A percentile compares a stretch with the other conserved stretches of the same genome.
These are phyloP conservation scores for Aspergillus clavatus DNA, from an alignment of 2,329 filamentous ascomycete species.

Conservation along the genomic window DNA sequence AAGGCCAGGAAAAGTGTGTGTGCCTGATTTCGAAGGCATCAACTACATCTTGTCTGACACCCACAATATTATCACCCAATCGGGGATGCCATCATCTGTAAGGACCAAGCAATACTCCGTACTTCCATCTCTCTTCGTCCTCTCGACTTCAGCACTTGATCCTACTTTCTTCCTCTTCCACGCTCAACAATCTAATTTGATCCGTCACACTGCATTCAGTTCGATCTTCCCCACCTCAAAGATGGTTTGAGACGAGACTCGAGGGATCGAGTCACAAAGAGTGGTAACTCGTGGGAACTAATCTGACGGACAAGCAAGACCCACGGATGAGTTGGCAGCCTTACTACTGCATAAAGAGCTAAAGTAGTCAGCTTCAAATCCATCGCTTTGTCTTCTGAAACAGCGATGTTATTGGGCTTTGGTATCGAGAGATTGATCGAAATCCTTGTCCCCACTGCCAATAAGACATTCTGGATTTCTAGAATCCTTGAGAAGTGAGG, in stretches of 20 bases:
- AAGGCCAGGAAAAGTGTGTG: neutral
- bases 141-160: neutral
- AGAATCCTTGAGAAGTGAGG: neutral
- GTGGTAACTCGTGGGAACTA: neutral
- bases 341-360: neutral
- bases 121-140: neutral
- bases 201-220: too few relatives aligned
- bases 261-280: neutral
- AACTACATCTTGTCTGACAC: neutral
- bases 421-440: constrained; percentile 1
- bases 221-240: too few relatives aligned
- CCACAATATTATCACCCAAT: neutral
- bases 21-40: constrained; percentile 12
- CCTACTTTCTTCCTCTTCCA: too few relatives aligned
- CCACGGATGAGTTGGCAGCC: neutral
- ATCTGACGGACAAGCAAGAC: neutral
- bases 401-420: constrained; percentile 13
- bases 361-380: neutral
- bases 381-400: constrained; percentile 2
- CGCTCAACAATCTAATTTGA: too few relatives aligned
- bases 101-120: neutral
- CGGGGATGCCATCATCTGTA: neutral
- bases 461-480: constrained; percentile 12
- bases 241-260: neutral
- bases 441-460: constrained; percentile 11